Conservation (phyloP, 2,329 filamentous ascomycete genomes). For the Pseudogymnoascus sp. region DNA sequence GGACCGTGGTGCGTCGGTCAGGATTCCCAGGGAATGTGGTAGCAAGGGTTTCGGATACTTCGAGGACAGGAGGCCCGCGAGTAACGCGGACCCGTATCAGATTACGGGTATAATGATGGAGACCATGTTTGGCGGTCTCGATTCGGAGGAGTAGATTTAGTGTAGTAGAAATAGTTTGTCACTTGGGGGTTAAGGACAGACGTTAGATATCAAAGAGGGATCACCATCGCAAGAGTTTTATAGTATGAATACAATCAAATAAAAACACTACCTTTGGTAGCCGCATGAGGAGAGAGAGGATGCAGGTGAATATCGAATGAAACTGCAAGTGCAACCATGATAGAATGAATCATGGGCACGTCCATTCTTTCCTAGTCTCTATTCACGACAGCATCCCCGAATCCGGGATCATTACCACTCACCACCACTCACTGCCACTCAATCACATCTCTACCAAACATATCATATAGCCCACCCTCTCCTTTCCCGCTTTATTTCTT, state of each 20-base stretch:
- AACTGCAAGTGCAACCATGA: background rate
- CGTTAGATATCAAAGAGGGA: slow-evolving; percentile 7
- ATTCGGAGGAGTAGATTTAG: slow-evolving; percentile 1
- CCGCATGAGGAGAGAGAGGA: background rate
- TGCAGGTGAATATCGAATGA: background rate
- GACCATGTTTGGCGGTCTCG: slow-evolving; percentile 17
- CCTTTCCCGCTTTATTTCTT: no score
- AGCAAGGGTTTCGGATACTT: slow-evolving; percentile 93
- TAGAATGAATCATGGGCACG: background rate
- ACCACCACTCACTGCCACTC: background rate
- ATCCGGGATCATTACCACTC: background rate
- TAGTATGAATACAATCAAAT: slow-evolving; percentile 4
- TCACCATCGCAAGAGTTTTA: slow-evolving; percentile 3
- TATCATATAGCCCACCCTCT: background rate
- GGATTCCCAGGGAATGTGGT: slow-evolving; percentile 78
- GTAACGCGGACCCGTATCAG: slow-evolving; percentile 82
- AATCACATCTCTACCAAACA: background rate
- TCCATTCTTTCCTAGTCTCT: background rate
- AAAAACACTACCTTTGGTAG: slow-evolving; percentile 5
- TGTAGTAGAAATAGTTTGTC: slow-evolving; percentile 7
- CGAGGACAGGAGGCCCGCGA: slow-evolving; percentile 74
- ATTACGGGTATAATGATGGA: slow-evolving; percentile 35
- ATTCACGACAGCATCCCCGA: background rate
- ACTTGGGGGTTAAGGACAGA: slow-evolving; percentile 5
- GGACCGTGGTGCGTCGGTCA: slow-evolving; percentile 89